Conservation (phyloP, 2,329 filamentous ascomycete species). For the Alternaria burnsii region DNA sequence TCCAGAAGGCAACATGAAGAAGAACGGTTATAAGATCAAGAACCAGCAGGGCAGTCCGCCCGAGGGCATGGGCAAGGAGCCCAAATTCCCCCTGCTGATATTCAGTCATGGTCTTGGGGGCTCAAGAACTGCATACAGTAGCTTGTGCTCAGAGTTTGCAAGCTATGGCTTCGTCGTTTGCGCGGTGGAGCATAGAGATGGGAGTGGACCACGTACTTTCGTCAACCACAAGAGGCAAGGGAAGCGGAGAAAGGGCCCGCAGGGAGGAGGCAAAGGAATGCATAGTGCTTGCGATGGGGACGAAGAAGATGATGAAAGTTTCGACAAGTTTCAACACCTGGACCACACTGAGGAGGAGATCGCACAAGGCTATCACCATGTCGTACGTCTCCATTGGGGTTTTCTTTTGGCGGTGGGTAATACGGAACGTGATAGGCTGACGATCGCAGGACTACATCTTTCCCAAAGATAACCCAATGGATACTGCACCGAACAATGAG, state of each 20-base stretch:
- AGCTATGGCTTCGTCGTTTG: constrained; percentile 72
- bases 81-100: constrained; percentile 68
- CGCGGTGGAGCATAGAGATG: constrained; percentile 71
- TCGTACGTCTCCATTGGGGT: constrained; percentile 47
- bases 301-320: constrained; percentile 29
- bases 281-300: constrained; percentile 13
- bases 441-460: constrained; percentile 65
- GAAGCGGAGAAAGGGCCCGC: constrained; percentile 20
- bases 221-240: constrained; percentile 62
- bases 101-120: constrained; percentile 74
- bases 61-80: constrained; percentile 43
- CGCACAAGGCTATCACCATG: constrained; percentile 56
- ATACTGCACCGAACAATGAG: constrained; percentile 63
- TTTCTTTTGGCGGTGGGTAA: not conserved
- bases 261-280: constrained; percentile 26
- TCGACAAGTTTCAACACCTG: constrained; percentile 38
- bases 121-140: constrained; percentile 68
- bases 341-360: constrained; percentile 52
- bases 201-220: constrained; percentile 68
- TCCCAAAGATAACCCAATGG: constrained; percentile 60
- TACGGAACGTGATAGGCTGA: constrained; percentile 13
- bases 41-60: constrained; percentile 53
- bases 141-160: constrained; percentile 71
- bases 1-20: constrained; percentile 50
- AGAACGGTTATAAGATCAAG: constrained; percentile 53